Base-by-base conservation (phyloP, 768 basidiomycete genomes). In the Leccinum aurantiacum region DNA sequence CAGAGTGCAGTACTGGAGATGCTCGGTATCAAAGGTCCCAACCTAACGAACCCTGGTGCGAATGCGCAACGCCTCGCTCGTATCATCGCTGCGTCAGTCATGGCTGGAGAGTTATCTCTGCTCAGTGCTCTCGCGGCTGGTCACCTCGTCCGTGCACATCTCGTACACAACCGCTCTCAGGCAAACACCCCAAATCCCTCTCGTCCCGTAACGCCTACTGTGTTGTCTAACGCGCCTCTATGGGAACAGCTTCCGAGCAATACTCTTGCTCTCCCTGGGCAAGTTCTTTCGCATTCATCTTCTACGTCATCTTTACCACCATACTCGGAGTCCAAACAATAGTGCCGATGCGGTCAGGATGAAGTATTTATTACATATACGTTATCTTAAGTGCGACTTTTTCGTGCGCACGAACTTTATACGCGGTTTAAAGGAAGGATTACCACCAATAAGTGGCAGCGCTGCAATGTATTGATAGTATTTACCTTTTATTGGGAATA, bases 81-180 rank as follows among this genome's bases (percentile, higher is more conserved):
- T 37, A 83, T 98, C 69, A 91, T 99, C 65, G 89, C 89, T 38
- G 86, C 94, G 0, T 83, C 93, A 0, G 97, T 99, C 68, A 97
- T 98, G 94, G 97, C 97, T 2, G 97, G 97, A 37, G 97, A 99
- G 75, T 79, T 98, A 29, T 92, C 90, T 14, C 80, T 99, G 60
- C 82, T 99, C 72, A 88, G 88, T 64, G 95, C 97, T 2, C 84
- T 99, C 41, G 95, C 95, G 1, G 95, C 94, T 3, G 96, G 96
- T 0, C 95, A 97, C 70, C 82, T 98, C 62, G 94, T 98, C 69
- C 84, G 90, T 41, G 95, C 95, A 29, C 95, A 98, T 72, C 84
- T 97, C 76, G 87, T 86, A 37, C 95, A 95, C 78, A 98, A 98
- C 71, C 84, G 95, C 58, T 90, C 88, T 56, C 86, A 86, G 67